These are phyloP conservation scores for Pythium chondricola DNA, from an alignment of 352 stramenopile genomes.

Conservation along the genomic window DNA sequence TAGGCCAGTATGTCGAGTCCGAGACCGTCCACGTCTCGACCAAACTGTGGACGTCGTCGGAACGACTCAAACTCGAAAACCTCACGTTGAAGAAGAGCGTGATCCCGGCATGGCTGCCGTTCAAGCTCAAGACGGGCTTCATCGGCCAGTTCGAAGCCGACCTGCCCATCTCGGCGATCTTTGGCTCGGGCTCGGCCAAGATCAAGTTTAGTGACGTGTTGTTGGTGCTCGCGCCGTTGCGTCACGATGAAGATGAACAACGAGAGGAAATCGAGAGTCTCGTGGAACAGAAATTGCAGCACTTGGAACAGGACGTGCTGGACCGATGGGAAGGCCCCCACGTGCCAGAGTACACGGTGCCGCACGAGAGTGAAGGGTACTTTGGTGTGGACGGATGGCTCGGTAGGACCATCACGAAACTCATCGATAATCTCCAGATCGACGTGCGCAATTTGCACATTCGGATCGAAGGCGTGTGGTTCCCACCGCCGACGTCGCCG, in stretches of 20 bases:
- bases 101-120: constrained; percentile 76
- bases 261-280: constrained; percentile 51
- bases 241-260: constrained; percentile 63
- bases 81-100: constrained; percentile 79
- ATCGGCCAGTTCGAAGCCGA: constrained; percentile 83
- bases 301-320: constrained; percentile 69
- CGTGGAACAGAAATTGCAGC: constrained; percentile 60
- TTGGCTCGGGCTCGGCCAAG: constrained; percentile 69
- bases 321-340: constrained; percentile 72
- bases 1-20: constrained; percentile 86
- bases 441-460: constrained; percentile 86
- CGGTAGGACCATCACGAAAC: constrained; percentile 82
- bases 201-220: constrained; percentile 87
- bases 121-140: constrained; percentile 82
- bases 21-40: constrained; percentile 79
- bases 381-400: constrained; percentile 87
- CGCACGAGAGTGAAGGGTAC: constrained; percentile 79
- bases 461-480: constrained; percentile 74
- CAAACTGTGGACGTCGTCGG: constrained; percentile 84
- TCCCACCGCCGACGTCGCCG: constrained; percentile 25
- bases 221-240: constrained; percentile 64
- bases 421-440: constrained; percentile 89
- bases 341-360: constrained; percentile 54
- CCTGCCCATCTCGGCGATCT: constrained; percentile 82
- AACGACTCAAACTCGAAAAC: constrained; percentile 84